These are phyloP conservation scores for Fallopia convolvulus DNA, from an alignment of 148 eudicot species.

Conservation along the genomic window DNA sequence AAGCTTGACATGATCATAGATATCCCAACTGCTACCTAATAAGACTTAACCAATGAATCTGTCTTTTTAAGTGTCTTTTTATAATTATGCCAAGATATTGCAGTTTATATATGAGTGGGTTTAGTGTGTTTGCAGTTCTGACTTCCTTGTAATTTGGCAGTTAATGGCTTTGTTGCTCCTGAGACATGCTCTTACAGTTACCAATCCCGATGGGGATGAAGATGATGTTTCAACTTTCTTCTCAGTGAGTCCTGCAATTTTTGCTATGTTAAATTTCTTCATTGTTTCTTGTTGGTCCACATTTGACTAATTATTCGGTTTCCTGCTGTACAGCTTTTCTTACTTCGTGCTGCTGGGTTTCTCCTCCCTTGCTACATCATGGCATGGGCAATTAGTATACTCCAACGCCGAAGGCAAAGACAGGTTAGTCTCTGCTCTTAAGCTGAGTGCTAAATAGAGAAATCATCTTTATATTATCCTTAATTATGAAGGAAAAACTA, in stretches of 20 bases:
- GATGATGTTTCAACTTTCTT: constrained; percentile 74
- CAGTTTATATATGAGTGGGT: not conserved
- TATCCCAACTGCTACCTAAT: not conserved
- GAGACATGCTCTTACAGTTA: constrained; percentile 65
- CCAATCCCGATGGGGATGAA: constrained; percentile 45
- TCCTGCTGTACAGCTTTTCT: constrained; percentile 48
- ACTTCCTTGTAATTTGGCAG: constrained; percentile 31
- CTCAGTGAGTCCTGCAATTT: constrained; percentile 43
- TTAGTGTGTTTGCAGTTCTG: constrained; percentile 7
- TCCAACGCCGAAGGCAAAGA: constrained; percentile 73
- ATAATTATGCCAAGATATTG: not conserved
- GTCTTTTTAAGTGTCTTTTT: not conserved
- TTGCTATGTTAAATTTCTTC: not conserved
- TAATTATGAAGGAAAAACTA: not conserved
- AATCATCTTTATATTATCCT: not conserved
- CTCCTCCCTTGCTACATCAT: constrained; percentile 85
- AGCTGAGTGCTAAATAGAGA: not conserved
- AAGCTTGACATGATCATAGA: not conserved
- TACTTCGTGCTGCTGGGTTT: constrained; percentile 79
- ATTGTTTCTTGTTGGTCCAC: not conserved
- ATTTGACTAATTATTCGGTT: constrained; percentile 4
- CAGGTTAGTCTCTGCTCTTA: constrained; percentile 35
- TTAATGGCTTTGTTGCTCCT: constrained; percentile 68
- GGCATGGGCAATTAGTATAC: constrained; percentile 76
- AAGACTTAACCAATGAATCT: not conserved